A percentile compares a stretch with the other conserved stretches of the same genome.
phyloP scores from a whole-genome alignment of 23 red algal species.

The Gracilariopsis chorda region DNA sequence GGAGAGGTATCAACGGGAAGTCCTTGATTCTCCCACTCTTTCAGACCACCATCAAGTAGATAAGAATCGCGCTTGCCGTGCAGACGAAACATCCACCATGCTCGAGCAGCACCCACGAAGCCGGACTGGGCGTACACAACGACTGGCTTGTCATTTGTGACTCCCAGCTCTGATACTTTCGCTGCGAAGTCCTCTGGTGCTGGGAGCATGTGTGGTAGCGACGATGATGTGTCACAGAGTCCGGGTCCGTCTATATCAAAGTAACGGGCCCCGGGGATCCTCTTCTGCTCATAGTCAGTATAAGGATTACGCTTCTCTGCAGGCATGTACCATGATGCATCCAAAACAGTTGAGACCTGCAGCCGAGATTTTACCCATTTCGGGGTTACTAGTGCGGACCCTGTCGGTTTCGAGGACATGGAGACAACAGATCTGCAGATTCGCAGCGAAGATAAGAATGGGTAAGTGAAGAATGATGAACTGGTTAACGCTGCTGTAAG shows the following conservation, averaged over 20 bases:
- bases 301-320: neutral
- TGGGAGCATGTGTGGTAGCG: constrained; percentile 87
- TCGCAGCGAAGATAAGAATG: too few relatives aligned
- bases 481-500: too few relatives aligned
- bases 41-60: constrained; percentile 78
- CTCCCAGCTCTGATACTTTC: constrained; percentile 17
- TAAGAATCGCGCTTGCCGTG: constrained; percentile 70
- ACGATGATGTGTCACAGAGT: constrained; percentile 8
- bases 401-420: neutral
- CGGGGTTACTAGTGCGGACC: constrained; percentile 34
- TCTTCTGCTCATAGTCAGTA: constrained; percentile 20
- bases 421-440: too few relatives aligned
- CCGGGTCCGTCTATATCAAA: constrained; percentile 79
- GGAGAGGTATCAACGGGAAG: constrained; percentile 18
- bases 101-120: constrained; percentile 81
- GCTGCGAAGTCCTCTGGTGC: constrained; percentile 23
- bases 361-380: neutral
- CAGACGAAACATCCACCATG: constrained; percentile 91
- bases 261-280: constrained; percentile 31
- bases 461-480: too few relatives aligned
- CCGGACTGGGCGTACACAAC: constrained; percentile 67
- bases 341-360: neutral
- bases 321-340: constrained; percentile 75
- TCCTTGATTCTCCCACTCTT: constrained; percentile 42
- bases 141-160: constrained; percentile 29